phyloP scores from a whole-genome alignment of 495 filamentous ascomycete species.

The Articulospora tetracladia region DNA sequence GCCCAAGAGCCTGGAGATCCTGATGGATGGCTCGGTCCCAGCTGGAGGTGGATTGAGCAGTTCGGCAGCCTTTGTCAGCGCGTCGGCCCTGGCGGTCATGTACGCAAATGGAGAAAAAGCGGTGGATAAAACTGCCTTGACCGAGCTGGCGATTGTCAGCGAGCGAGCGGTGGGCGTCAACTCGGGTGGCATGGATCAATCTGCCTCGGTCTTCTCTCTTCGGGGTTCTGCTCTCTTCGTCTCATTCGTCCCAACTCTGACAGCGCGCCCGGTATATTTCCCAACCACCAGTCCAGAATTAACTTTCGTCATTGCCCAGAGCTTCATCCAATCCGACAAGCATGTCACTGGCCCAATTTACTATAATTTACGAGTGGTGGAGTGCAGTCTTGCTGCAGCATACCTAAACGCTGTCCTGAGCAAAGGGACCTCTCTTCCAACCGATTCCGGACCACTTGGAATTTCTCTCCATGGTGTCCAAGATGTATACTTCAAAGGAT shows the following conservation, averaged over 20 bases:
- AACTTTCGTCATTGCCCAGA: constrained; percentile 90
- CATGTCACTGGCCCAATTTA: constrained; percentile 86
- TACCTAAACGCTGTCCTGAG: constrained; percentile 47
- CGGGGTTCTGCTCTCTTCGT: constrained; percentile 85
- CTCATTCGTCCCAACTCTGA: constrained; percentile 78
- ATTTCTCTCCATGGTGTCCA: constrained; percentile 85
- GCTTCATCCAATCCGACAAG: constrained; percentile 90
- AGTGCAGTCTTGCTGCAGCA: constrained; percentile 85
- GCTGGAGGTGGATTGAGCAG: constrained; percentile 88
- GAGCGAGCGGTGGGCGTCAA: constrained; percentile 95
- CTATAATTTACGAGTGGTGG: constrained; percentile 96
- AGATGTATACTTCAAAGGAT: constrained; percentile 67
- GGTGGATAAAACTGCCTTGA: constrained; percentile 84
- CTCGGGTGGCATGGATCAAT: constrained; percentile 97
- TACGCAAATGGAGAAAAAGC: constrained; percentile 74
- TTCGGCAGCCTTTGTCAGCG: constrained; percentile 90
- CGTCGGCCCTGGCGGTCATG: constrained; percentile 85
- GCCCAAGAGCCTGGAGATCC: constrained; percentile 77
- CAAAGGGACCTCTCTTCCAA: constrained; percentile 59
- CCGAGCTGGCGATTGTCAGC: constrained; percentile 88
- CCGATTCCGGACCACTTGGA: constrained; percentile 79
- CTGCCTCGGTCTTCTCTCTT: constrained; percentile 90
- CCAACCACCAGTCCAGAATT: constrained; percentile 78
- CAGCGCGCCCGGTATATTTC: constrained; percentile 74
- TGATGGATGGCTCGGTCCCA: constrained; percentile 90